A percentile compares a stretch with the other conserved stretches of the same genome.
Evolutionary conservation across 2,329 filamentous ascomycete species (phyloP).

Genomic region (Pleomassaria siparia): DNA sequence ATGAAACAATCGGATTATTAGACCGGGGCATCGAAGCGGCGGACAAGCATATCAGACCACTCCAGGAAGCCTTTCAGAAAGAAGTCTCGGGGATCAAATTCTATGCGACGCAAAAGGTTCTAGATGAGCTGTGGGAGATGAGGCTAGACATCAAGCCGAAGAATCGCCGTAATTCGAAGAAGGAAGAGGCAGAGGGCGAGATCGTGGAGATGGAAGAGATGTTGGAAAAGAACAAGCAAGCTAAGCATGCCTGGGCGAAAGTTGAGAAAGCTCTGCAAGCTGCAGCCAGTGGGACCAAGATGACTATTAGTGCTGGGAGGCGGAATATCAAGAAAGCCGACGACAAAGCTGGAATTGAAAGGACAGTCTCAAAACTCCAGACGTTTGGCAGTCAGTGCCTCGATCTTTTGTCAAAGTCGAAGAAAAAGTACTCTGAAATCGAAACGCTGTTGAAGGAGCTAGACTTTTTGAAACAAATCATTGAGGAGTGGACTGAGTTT

Average conservation of each 20-base stretch:
- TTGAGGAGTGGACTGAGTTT: conserved; percentile 5
- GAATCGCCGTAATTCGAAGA: conserved; percentile 2
- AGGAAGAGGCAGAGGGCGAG: neutral
- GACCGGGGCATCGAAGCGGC: neutral
- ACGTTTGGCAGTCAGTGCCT: conserved; percentile 3
- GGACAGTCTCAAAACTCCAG: conserved; percentile 6
- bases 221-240: neutral
- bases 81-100: neutral
- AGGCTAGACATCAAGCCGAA: conserved; percentile 4
- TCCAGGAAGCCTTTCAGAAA: conserved; percentile 2
- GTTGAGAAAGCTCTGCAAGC: conserved; percentile 4
- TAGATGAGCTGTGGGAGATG: conserved; percentile 7
- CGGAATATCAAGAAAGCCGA: conserved; percentile 3
- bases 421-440: conserved; percentile 8
- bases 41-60: neutral
- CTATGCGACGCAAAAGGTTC: conserved; percentile 2
- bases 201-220: neutral
- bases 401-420: conserved; percentile 5
- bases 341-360: conserved; percentile 5
- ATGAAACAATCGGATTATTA: conserved; percentile 5
- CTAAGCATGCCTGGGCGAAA: neutral
- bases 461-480: conserved; percentile 4
- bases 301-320: conserved; percentile 1
- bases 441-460: conserved; percentile 7
- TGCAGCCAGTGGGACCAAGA: neutral